Evolutionary conservation across 75 land plant genomes (phyloP), one percentile per base, ranked within the genome.

Genomic region (Selaginella tamariscina): DNA sequence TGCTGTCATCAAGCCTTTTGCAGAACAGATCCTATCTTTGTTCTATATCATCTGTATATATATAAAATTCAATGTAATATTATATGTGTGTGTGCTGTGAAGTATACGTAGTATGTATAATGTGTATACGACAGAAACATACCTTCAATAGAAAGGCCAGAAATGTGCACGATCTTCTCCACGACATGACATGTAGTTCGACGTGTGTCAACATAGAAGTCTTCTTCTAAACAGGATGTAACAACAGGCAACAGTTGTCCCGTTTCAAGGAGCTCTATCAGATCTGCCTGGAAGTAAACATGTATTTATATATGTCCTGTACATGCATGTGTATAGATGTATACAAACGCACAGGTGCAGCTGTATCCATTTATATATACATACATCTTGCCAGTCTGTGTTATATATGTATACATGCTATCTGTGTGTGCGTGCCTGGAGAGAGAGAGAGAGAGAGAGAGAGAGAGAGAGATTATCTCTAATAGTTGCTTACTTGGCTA

Each of bases 141-240:
- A 71, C 78, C 78, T 18, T 24, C 22, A 31, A 76, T 20, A 21
- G 33, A 27, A 33, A 22, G 15, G 49, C 79, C 79, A 31, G 59
- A 2, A 54, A 77, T 65, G 15, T 71, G 71, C 27, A 77, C 32
- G 22, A 77, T 31, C 20, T 77, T 69, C 24, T 68, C 54, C 56
- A 77, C 8, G 24, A 77, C 79, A 73, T 77, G 79, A 27, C 71
- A 65, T 31, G 79, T 73, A 18, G 65, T 75, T 22, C 71, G 67
- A 13, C 79, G 75, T 21, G 65, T 67, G 56, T 77, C 79, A 31
- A 73, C 65, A 33, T 67, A 77, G 30, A 70, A 73, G 59, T 77
- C 79, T 73, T 77, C 79, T 30, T 77, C 79, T 0, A 77, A 31
- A 33, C 79, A 77, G 2, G 79, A 72, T 56, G 62, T 71, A 5